phyloP scores from a whole-genome alignment of 2,329 filamentous ascomycete species.

The Chaetomiaceae sp. region DNA sequence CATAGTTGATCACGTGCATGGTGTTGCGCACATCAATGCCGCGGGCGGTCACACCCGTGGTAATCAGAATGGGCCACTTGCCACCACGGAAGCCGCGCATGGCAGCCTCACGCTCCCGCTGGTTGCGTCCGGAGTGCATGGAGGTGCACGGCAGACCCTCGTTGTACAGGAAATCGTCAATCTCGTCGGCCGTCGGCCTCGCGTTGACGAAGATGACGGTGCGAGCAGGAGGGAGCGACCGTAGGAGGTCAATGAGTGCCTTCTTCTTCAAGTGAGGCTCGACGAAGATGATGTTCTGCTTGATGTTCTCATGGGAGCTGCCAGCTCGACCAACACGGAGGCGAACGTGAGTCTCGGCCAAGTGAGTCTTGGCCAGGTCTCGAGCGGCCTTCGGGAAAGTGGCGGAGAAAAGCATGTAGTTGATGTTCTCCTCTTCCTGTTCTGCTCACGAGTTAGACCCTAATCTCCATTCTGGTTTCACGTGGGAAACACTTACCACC shows the following conservation, averaged over 20 bases:
- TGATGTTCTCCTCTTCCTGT: conserved; percentile 65
- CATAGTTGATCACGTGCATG: conserved; percentile 89
- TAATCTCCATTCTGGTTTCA: background rate
- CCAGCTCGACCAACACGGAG: conserved; percentile 85
- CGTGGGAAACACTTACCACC: conserved; percentile 58
- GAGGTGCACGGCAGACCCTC: conserved; percentile 74
- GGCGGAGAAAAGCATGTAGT: conserved; percentile 84
- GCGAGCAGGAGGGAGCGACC: conserved; percentile 64
- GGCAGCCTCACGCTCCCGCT: conserved; percentile 86
- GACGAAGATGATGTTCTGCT: conserved; percentile 67
- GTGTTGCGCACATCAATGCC: conserved; percentile 86
- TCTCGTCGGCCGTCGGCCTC: conserved; percentile 69
- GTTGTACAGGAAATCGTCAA: conserved; percentile 88
- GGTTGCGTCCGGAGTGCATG: conserved; percentile 82
- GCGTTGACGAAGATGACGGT: conserved; percentile 89
- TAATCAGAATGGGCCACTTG: conserved; percentile 71
- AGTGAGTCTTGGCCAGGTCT: conserved; percentile 68
- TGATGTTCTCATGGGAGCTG: conserved; percentile 75
- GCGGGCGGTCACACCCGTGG: conserved; percentile 81
- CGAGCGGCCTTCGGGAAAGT: conserved; percentile 83
- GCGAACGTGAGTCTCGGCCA: conserved; percentile 68
- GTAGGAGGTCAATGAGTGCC: conserved; percentile 66
- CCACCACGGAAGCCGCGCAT: conserved; percentile 79
- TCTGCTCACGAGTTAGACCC: conserved; percentile 42
- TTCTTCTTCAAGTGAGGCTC: conserved; percentile 64